Conservation (phyloP, 164 flowering plant species). For the Umbilicus rupestris region DNA sequence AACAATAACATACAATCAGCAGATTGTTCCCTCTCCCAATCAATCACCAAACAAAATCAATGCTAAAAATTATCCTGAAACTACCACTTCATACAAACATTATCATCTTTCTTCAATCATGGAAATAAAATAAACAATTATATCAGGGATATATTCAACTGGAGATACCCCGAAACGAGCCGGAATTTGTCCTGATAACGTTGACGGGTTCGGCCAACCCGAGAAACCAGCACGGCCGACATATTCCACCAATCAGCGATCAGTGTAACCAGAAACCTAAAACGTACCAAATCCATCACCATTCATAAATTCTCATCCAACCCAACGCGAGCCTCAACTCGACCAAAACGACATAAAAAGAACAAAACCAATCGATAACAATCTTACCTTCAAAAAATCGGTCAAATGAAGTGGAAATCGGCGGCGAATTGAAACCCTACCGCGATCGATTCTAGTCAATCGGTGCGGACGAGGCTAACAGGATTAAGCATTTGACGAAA, state of each 20-base stretch:
- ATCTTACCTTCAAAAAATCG: neutral
- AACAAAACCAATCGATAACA: neutral
- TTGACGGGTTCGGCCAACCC: constrained; percentile 46
- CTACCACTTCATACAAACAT: neutral
- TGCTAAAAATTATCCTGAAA: neutral
- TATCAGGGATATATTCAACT: neutral
- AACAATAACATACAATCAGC: neutral
- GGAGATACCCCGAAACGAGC: constrained; percentile 52
- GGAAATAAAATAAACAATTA: neutral
- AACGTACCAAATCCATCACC: neutral
- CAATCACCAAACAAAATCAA: neutral
- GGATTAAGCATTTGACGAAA: neutral
- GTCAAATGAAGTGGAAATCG: no score
- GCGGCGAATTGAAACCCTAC: neutral
- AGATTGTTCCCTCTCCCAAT: neutral
- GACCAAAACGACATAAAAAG: neutral
- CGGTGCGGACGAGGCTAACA: neutral
- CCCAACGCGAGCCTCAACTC: neutral
- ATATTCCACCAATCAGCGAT: constrained; percentile 10
- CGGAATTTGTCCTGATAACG: constrained; percentile 44
- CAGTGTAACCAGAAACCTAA: neutral
- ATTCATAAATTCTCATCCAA: neutral
- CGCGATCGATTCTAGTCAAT: neutral
- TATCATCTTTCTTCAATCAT: neutral
- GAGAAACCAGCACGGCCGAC: constrained; percentile 32